Evolutionary conservation across 2,329 filamentous ascomycete genomes (phyloP), one percentile per base, ranked within the genome.

Genomic region (Diaporthe sp.): DNA sequence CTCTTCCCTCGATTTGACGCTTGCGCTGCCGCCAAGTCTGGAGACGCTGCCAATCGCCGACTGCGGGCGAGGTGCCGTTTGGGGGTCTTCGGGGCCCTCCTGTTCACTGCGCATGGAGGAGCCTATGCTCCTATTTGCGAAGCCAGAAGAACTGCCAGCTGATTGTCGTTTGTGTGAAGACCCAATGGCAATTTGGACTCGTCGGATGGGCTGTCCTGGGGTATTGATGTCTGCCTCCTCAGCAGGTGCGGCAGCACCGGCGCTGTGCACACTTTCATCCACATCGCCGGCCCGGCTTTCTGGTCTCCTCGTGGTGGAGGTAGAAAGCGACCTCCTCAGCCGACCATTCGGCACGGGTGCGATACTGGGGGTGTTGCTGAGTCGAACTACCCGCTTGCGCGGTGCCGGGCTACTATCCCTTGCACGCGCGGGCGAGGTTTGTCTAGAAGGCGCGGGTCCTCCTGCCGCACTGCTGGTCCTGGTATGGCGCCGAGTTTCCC

Each of bases 1-100:
- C 45, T 93, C 92, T 33, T 95, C 93, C 3, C 91, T 86, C 67
- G 87, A 86, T 47, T 86, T 85, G 57, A 86, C 84, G 2, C 89
- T 89, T 4, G 89, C 86, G 47, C 88, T 89, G 4, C 89, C 86
- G 50, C 85, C 81, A 76, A 89, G 86, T 79, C 88, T 86, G 66
- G 89, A 89, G 71, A 87, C 86, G 78, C 89, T 91, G 50, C 87
- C 87, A 28, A 84, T 79, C 61, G 87, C 84, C 33, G 85, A 81
- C 28, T 86, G 83, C n/a, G 87, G 84, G 19, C 88, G 86, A 9
- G 85, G 84, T 19, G 85, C 84, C 4, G 88, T 91, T 28, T 86
- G 85, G 5, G 89, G 87, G 10, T 86, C 86, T 47, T 90, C 87
- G 0, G 83, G 81, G 4, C 80, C 82, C 19, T 90, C 88, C 33